phyloP scores from a whole-genome alignment of 2,329 filamentous ascomycete genomes.

The Pyrenophora teres region DNA sequence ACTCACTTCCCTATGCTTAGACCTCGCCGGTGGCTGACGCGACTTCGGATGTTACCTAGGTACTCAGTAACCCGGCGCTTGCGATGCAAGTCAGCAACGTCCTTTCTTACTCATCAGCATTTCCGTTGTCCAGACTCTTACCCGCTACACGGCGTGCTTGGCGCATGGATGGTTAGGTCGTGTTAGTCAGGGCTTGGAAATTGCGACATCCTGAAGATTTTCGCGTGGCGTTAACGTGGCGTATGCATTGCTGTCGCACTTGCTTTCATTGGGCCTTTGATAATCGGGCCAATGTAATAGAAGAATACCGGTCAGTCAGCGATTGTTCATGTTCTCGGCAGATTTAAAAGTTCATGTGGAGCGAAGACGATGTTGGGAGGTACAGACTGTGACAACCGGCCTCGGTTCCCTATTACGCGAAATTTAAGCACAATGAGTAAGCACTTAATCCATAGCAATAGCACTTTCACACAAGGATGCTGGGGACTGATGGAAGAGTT shows the following conservation, averaged over 20 bases:
- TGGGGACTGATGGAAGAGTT: no score
- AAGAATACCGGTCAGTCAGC: no score
- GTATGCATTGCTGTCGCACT: not conserved
- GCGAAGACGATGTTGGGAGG: not conserved
- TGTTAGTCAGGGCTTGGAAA: slow-evolving; percentile 20
- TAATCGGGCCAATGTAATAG: not conserved
- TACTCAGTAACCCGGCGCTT: slow-evolving; percentile 11
- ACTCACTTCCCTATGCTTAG: slow-evolving; percentile 2
- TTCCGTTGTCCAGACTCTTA: slow-evolving; percentile 5
- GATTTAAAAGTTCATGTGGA: no score
- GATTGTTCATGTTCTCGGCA: no score
- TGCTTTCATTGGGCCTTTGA: slow-evolving; percentile 14
- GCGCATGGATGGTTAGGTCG: not conserved
- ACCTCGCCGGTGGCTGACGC: slow-evolving; percentile 20
- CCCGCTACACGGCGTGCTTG: not conserved
- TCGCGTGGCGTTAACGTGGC: not conserved
- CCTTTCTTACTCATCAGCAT: slow-evolving; percentile 27
- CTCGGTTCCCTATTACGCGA: no score
- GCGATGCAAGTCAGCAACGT: slow-evolving; percentile 24
- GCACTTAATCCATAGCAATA: no score
- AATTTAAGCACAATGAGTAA: no score
- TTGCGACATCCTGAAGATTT: not conserved
- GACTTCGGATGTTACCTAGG: slow-evolving; percentile 8
- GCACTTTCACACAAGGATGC: no score
- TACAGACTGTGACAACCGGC: not conserved